Conservation (phyloP, 306 rosid species). For the Dalbergia oliveri region DNA sequence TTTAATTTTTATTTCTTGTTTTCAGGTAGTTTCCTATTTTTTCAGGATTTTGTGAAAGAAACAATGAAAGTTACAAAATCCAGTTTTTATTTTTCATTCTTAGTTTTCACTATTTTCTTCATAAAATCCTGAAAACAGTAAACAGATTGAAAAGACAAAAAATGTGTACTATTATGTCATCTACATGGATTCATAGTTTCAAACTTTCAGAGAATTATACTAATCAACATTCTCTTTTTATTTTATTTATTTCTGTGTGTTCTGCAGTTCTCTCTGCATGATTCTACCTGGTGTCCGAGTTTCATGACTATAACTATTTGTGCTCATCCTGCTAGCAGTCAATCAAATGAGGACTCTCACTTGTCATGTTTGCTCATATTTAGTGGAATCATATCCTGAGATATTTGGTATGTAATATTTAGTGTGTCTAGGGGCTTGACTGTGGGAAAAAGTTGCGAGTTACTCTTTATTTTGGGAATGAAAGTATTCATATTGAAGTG, state of each 20-base stretch:
- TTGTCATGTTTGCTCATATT: constrained; percentile 16
- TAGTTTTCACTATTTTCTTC: too few relatives aligned
- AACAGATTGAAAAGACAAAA: too few relatives aligned
- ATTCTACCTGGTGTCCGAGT: constrained; percentile 12
- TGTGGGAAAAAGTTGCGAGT: neutral
- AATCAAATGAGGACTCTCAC: constrained; percentile 24
- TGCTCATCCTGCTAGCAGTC: constrained; percentile 17
- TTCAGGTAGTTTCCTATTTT: too few relatives aligned
- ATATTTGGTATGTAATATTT: constrained; percentile 32
- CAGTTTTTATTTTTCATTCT: too few relatives aligned
- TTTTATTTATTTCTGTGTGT: constrained; percentile 28
- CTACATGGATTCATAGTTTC: constrained; percentile 14
- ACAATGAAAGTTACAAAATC: too few relatives aligned
- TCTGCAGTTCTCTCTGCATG: constrained; percentile 34
- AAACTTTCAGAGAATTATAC: constrained; percentile 3
- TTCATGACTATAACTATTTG: neutral
- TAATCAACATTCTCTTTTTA: constrained; percentile 14
- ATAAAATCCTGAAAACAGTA: too few relatives aligned
- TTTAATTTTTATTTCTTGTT: too few relatives aligned
- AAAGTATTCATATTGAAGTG: constrained; percentile 9
- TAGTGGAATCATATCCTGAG: constrained; percentile 26
- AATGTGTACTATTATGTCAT: neutral
- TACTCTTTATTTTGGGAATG: neutral
- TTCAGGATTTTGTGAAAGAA: too few relatives aligned
- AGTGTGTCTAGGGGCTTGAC: constrained; percentile 32